Evolutionary conservation across 2,329 filamentous ascomycete genomes (phyloP), one percentile per base, ranked within the genome.

Genomic region (Dothistroma pini): DNA sequence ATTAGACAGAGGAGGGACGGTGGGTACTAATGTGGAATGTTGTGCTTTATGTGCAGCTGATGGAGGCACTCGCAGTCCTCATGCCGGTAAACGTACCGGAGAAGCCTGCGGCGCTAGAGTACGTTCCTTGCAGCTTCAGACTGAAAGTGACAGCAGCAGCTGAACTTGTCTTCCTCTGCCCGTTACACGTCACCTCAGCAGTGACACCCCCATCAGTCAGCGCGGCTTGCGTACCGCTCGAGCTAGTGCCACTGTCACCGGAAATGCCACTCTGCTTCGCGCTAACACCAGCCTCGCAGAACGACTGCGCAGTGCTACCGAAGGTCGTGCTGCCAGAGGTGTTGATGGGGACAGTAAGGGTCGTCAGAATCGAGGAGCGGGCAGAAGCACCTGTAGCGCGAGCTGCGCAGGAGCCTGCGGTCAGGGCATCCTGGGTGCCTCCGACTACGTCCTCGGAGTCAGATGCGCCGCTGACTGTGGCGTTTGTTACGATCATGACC

Each of bases 251-350:
- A n/a, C 21, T 52, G 10, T 49, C 57, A 4, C 35, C 21, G 31
- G 54, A 31, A 21, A 34, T 50, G 12, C 61, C 56, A 60, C 57
- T 58, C 10, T 31, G 52, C 16, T 41, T 50, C 2, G 57, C 60
- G 52, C 60, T 60, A 3, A 63, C 54, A 8, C 61, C 61, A 21
- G 58, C 58, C 55, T 63, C 61, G 29, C 61, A 63, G 44, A 60
- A 63, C 22, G 49, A 57, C 22, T 35, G 34, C 5, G 54, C 58
- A n/a, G 41, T 22, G 29, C 56, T 57, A 7, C 41, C 54, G 44
- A 57, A 53, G 41, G 58, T 63, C 9, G 56, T 49, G n/a, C 35
- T 51, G 11, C 54, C 58, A 7, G 54, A 35, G 31, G 50, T 41
- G 31, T 60, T 60, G 47, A 63, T 50, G 8, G 61, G 61, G 16